Base-by-base conservation (phyloP, 1,284 basidiomycete genomes). In the Hortiboletus rubellus region DNA sequence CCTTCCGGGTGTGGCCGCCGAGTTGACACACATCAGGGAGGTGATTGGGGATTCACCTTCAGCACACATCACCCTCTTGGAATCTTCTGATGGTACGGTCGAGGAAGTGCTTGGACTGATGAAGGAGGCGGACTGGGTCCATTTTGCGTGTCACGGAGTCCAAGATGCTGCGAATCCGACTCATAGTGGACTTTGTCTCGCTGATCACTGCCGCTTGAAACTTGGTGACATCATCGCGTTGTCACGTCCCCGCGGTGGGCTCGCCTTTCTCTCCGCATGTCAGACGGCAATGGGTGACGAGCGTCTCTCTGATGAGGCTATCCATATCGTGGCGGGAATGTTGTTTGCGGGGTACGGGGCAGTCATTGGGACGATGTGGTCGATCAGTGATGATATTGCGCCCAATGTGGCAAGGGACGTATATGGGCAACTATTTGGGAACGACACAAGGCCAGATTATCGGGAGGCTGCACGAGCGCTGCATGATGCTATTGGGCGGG, bases 311-410 rank as follows among this genome's bases (percentile, higher is more conserved):
- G 57, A 58, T 10, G 57, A 58, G 12, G 48, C 55, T 12, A 47
- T 57, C 30, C 55, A 57, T 44, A 43, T 57, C 24, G 42, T 47
- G 3, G 56, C 56, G n/a, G 54, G 56, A 2, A 59, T 59, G 57
- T 40, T 59, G 31, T 58, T 59, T 42, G 57, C 58, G 8, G 58
- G 58, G 7, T 59, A 53, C 11, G 48, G 38, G 2, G 44, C 51
- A 1, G 52, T 60, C 2, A 24, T 60, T 7, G 58, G 58, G 3
- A 62, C 60, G 22, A 59, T 54, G 56, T 62, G 60, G 60, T 49
- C 60, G n/a, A 62, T 61, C 41, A 50, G 40, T 3, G 58, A 60
- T 22, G 30, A 24, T 4, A n/a, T 57, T n/a, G 58, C 58, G 12
- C 58, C 58, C 2, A 9, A 11, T 2, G 52, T 62, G 42, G 49